A percentile compares a stretch with the other conserved stretches of the same genome.
Conservation (phyloP, 139 green algal genomes). For the Micractinium sp. region DNA sequence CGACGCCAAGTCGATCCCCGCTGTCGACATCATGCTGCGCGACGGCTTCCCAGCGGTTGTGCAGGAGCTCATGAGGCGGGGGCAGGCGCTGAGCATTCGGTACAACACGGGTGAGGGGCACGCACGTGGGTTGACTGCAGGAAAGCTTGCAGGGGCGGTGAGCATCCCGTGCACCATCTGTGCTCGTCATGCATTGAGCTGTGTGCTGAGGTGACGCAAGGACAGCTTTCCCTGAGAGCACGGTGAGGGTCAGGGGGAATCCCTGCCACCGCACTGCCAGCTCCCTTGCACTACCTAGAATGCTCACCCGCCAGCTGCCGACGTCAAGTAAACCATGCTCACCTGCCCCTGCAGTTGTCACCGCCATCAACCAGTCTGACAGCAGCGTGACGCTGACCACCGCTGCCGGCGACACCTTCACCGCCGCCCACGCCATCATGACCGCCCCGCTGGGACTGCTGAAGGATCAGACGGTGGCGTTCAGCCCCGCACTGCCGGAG, state of each 20-base stretch:
- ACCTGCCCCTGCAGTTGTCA: slow-evolving; percentile 25
- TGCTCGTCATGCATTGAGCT: too few species aligned
- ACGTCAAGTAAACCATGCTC: too few species aligned
- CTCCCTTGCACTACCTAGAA: too few species aligned
- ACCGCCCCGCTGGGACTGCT: slow-evolving; percentile 71
- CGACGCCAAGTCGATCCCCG: slow-evolving; percentile 52
- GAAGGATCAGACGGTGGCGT: slow-evolving; percentile 56
- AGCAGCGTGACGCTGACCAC: slow-evolving; percentile 20
- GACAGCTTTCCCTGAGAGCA: too few species aligned
- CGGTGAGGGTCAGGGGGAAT: too few species aligned
- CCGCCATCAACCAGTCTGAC: slow-evolving; percentile 2
- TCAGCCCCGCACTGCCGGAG: slow-evolving; percentile 63
- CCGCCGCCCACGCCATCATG: slow-evolving; percentile 61
- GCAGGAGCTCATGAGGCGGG: slow-evolving; percentile 28
- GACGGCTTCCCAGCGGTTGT: slow-evolving; percentile 49
- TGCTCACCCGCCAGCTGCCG: too few species aligned
- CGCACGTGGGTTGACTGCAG: neutral
- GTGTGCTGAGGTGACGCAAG: too few species aligned
- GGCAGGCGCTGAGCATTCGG: slow-evolving; percentile 57
- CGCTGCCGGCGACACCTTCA: slow-evolving; percentile 31
- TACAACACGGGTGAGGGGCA: slow-evolving; percentile 16
- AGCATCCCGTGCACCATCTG: too few species aligned
- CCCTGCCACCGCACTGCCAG: too few species aligned
- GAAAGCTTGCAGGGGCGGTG: neutral
- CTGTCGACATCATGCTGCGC: slow-evolving; percentile 53